Conservation (phyloP, 73 alveolate genomes). For the Stentor roeselii region DNA sequence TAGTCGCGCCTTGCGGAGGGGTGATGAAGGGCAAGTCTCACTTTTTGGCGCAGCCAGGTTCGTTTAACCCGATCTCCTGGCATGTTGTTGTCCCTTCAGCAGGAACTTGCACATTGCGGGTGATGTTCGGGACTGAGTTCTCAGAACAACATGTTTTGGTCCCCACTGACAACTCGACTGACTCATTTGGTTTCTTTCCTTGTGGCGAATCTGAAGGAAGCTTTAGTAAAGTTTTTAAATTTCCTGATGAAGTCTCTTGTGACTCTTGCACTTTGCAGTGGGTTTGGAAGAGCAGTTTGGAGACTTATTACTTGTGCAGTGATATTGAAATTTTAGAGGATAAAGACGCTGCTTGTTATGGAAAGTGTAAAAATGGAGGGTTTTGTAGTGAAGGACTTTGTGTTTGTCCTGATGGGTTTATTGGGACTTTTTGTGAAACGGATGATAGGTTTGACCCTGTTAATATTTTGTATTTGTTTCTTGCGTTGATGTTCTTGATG, state of each 20-base stretch:
- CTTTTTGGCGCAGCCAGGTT: conserved; percentile 1
- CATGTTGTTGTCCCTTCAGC: neutral
- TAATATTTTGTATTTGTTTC: no score
- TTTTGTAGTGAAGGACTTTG: conserved; percentile 17
- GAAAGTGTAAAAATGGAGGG: conserved; percentile 22
- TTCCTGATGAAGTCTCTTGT: conserved; percentile 5
- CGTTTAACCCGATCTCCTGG: conserved; percentile 21
- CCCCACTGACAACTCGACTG: conserved; percentile 22
- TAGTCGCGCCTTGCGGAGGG: neutral
- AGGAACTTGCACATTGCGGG: neutral
- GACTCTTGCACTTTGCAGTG: conserved; percentile 21
- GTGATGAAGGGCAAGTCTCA: conserved; percentile 17
- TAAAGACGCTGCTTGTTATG: neutral
- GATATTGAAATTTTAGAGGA: neutral
- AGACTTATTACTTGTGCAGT: conserved; percentile 1
- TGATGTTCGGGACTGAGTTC: neutral
- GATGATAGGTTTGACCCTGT: neutral
- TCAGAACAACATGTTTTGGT: neutral
- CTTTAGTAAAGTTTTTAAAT: neutral
- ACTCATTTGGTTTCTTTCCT: neutral
- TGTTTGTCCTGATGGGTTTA: conserved; percentile 13
- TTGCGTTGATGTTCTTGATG: neutral
- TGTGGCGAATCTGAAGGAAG: neutral
- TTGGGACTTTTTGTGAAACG: neutral
- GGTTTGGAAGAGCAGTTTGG: conserved; percentile 1